phyloP scores from a whole-genome alignment of 805 yeast species.

The Metschnikowia bowlesiae region DNA sequence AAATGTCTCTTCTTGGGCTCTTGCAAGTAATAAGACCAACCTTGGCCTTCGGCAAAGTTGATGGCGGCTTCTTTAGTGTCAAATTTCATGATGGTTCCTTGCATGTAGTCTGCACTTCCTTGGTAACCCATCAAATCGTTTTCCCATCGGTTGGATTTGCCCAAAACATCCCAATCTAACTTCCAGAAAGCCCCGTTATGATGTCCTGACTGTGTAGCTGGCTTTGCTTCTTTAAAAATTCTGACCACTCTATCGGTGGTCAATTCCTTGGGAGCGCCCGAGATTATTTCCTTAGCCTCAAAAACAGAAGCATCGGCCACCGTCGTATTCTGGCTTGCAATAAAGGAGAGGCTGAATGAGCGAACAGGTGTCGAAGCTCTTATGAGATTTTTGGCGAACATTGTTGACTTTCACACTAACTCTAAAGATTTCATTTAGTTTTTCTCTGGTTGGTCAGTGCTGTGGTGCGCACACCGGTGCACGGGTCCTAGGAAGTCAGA shows the following conservation, averaged over 20 bases:
- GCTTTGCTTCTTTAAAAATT: constrained; percentile 70
- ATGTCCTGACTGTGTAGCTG: constrained; percentile 77
- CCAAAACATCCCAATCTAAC: constrained; percentile 77
- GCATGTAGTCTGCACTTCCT: constrained; percentile 74
- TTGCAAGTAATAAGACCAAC: constrained; percentile 78
- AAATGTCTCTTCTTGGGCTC: constrained; percentile 76
- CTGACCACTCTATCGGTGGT: constrained; percentile 62
- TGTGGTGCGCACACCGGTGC: constrained; percentile 10
- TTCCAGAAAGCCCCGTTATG: constrained; percentile 59
- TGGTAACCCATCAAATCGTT: constrained; percentile 86
- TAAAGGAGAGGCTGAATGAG: constrained; percentile 20
- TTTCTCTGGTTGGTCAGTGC: constrained; percentile 18
- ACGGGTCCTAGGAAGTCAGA: constrained; percentile 6
- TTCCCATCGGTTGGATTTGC: constrained; percentile 81
- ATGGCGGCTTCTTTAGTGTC: constrained; percentile 73
- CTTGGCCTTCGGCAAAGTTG: constrained; percentile 76
- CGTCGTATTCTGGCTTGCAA: constrained; percentile 22
- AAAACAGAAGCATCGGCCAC: constrained; percentile 25
- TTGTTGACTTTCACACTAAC: constrained; percentile 3
- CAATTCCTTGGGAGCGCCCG: constrained; percentile 75
- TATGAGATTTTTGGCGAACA: constrained; percentile 23
- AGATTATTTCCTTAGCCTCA: constrained; percentile 49
- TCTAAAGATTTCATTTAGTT: constrained; percentile 3
- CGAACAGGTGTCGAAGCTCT: constrained; percentile 22
- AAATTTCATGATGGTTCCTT: constrained; percentile 71